Evolutionary conservation across 805 yeast species (phyloP).

Genomic region (Cyberlindnera subsufficiens): DNA sequence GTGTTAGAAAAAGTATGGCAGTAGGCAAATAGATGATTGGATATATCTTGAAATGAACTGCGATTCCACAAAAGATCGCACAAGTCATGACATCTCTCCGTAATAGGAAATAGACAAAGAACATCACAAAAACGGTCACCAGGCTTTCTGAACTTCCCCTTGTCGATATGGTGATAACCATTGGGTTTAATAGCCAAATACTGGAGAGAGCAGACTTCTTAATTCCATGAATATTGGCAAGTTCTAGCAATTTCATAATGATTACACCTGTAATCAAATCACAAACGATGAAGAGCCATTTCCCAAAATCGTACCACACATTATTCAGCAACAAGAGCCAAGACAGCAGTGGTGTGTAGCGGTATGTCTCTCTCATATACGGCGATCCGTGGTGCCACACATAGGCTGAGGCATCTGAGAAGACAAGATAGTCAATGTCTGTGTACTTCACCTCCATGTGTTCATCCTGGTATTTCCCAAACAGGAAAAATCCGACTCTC

Average conservation of each 20-base stretch:
- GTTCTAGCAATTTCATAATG: conserved; percentile 36
- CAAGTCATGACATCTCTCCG: conserved; percentile 26
- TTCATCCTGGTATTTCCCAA: conserved; percentile 84
- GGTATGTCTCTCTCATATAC: conserved; percentile 76
- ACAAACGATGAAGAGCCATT: conserved; percentile 65
- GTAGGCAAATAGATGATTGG: conserved; percentile 87
- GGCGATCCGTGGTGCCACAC: conserved; percentile 60
- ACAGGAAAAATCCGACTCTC: conserved; percentile 61
- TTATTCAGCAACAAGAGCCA: conserved; percentile 77
- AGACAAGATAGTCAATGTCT: conserved; percentile 90
- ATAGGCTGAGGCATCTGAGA: conserved; percentile 83
- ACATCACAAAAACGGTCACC: conserved; percentile 69
- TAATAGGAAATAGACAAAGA: conserved; percentile 44
- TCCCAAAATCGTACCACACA: conserved; percentile 61
- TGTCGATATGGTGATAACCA: conserved; percentile 89
- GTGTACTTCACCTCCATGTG: conserved; percentile 80
- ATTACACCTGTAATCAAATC: conserved; percentile 79
- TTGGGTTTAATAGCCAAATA: conserved; percentile 89
- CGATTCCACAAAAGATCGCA: conserved; percentile 34
- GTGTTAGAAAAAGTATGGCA: conserved; percentile 40
- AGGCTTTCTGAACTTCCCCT: conserved; percentile 93
- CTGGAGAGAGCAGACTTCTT: conserved; percentile 41
- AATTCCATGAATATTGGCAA: conserved; percentile 16
- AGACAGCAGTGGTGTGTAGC: conserved; percentile 88
- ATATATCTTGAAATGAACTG: conserved; percentile 87